Percentiles rank a stretch among this genome's conserved stretches.
These are phyloP conservation scores for Globisporangium solare DNA, from an alignment of 352 stramenopile genomes.

Conservation along the genomic window DNA sequence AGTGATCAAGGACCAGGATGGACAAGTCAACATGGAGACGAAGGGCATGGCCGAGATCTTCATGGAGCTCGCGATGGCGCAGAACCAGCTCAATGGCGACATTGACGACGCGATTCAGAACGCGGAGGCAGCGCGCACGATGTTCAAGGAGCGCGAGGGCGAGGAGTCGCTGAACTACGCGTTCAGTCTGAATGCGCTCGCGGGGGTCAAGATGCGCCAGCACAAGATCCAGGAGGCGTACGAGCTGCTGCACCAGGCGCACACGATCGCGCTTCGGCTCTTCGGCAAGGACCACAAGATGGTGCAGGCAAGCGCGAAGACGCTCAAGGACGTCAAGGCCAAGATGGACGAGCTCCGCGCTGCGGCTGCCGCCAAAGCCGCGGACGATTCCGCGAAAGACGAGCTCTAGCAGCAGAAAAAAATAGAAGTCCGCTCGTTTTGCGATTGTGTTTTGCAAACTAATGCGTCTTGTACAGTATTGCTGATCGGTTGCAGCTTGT, in stretches of 20 bases:
- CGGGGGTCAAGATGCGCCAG: constrained; percentile 69
- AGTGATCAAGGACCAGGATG: constrained; percentile 45
- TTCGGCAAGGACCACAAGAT: constrained; percentile 64
- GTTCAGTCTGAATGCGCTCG: constrained; percentile 79
- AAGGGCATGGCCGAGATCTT: constrained; percentile 72
- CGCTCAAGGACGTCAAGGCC: constrained; percentile 53
- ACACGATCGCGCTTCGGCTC: constrained; percentile 59
- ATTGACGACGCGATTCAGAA: constrained; percentile 32
- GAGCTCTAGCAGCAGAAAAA: constrained; percentile 6
- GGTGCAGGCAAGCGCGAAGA: constrained; percentile 55
- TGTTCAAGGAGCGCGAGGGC: constrained; percentile 66
- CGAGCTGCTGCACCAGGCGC: constrained; percentile 55
- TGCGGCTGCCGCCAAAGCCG: not conserved
- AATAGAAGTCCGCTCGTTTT: not conserved
- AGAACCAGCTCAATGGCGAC: constrained; percentile 33
- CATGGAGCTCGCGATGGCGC: constrained; percentile 62
- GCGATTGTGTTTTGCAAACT: not conserved
- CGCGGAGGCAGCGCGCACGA: constrained; percentile 35
- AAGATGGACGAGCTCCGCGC: constrained; percentile 38
- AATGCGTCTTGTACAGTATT: not conserved
- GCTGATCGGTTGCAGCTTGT: too few relatives aligned
- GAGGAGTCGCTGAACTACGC: constrained; percentile 61
- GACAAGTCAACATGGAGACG: constrained; percentile 56
- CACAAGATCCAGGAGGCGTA: constrained; percentile 52
- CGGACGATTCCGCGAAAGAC: constrained; percentile 7